Percentiles rank a stretch among this genome's conserved stretches.
These are phyloP conservation scores for Lecanoromycetidae sp. DNA, from an alignment of 2,329 filamentous ascomycete species.

Conservation along the genomic window DNA sequence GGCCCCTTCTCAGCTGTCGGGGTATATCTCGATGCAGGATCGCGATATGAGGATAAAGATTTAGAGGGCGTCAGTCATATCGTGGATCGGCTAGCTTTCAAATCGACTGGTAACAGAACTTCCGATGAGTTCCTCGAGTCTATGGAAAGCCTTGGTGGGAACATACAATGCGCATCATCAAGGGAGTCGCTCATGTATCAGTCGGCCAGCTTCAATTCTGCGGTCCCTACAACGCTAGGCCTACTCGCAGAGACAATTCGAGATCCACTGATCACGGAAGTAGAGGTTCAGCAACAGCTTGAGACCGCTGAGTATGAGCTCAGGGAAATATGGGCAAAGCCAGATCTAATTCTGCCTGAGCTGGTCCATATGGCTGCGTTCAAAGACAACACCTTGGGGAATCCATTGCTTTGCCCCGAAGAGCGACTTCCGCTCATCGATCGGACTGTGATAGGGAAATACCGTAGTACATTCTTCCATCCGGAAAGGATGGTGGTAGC, in stretches of 20 bases:
- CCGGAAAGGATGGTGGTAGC: conserved; percentile 90
- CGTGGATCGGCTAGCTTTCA: conserved; percentile 90
- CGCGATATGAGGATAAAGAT: conserved; percentile 76
- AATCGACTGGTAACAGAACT: conserved; percentile 59
- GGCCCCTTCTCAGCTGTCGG: conserved; percentile 92
- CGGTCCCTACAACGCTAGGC: conserved; percentile 68
- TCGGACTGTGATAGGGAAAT: conserved; percentile 59
- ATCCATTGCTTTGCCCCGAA: conserved; percentile 80
- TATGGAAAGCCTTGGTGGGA: conserved; percentile 79
- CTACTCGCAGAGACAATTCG: conserved; percentile 90
- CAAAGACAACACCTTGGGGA: conserved; percentile 90
- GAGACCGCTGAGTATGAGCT: conserved; percentile 93
- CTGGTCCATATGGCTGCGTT: conserved; percentile 91
- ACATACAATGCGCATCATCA: conserved; percentile 92
- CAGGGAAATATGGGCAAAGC: conserved; percentile 93
- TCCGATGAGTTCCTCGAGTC: conserved; percentile 79
- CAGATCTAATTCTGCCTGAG: conserved; percentile 89
- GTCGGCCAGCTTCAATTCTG: conserved; percentile 89
- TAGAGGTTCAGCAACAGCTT: conserved; percentile 76
- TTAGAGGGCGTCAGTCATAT: conserved; percentile 90
- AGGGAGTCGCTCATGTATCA: conserved; percentile 98
- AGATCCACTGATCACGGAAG: conserved; percentile 69
- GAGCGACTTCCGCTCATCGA: conserved; percentile 69
- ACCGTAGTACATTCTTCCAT: conserved; percentile 70
- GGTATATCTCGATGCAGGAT: conserved; percentile 91